Conservation (phyloP, 1,284 basidiomycete species). For the Trichosporon ovoides region DNA sequence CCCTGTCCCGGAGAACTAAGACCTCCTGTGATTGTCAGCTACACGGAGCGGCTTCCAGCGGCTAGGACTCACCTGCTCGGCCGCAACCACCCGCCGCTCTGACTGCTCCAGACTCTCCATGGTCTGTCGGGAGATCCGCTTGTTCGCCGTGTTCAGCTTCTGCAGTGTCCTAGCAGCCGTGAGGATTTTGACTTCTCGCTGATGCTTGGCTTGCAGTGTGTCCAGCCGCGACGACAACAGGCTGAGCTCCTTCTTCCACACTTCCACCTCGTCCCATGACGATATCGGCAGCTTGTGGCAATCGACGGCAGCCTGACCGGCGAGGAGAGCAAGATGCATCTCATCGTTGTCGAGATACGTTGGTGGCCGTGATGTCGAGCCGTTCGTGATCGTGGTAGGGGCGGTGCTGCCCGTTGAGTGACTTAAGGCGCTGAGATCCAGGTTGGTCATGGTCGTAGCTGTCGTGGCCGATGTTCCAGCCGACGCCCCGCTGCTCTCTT, state of each 20-base stretch:
- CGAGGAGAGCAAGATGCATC: slow-evolving; percentile 71
- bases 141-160: slow-evolving; percentile 46
- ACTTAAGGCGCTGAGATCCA: slow-evolving; percentile 1
- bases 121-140: slow-evolving; percentile 48
- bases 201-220: slow-evolving; percentile 40
- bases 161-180: slow-evolving; percentile 48
- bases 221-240: slow-evolving; percentile 40
- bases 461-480: neutral
- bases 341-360: slow-evolving; percentile 54
- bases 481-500: neutral
- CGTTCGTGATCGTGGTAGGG: slow-evolving; percentile 5
- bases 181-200: slow-evolving; percentile 49
- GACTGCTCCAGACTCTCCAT: slow-evolving; percentile 46
- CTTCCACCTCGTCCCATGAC: slow-evolving; percentile 77
- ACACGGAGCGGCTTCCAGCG: neutral
- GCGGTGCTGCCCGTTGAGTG: slow-evolving; percentile 10
- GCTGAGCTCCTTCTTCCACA: slow-evolving; percentile 63
- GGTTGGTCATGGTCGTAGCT: neutral
- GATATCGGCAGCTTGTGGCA: slow-evolving; percentile 69
- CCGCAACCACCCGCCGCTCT: slow-evolving; percentile 45
- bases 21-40: slow-evolving; percentile 38
- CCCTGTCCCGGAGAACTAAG: slow-evolving; percentile 43
- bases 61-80: slow-evolving; percentile 41
- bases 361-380: neutral
- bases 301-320: slow-evolving; percentile 71